Percentiles rank a stretch among this genome's conserved stretches.
Evolutionary conservation across 2,329 filamentous ascomycete genomes (phyloP).

Genomic region (Aspergillus sp.): DNA sequence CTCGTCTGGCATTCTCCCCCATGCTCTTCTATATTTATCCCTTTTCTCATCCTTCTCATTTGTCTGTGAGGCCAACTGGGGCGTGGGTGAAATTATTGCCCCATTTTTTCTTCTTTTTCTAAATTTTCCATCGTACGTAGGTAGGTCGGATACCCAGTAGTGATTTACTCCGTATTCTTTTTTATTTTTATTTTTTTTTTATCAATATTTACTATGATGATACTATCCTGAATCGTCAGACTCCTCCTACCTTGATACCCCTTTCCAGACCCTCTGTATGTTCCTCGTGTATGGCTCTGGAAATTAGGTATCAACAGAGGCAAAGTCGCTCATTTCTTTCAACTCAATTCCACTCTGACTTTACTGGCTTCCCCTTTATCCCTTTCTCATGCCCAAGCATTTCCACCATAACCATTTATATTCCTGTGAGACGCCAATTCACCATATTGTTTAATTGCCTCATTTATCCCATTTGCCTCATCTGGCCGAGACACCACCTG

Average conservation of each 20-base stretch:
- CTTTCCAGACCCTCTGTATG: not conserved
- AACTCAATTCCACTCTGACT: conserved; percentile 2
- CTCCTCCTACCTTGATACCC: not conserved
- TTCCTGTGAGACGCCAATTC: no score
- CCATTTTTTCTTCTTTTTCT: not conserved
- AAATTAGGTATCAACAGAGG: not conserved
- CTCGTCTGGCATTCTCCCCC: conserved; percentile 8
- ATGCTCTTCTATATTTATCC: conserved; percentile 8
- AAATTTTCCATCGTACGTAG: not conserved
- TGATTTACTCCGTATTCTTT: no score
- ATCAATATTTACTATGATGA: conserved; percentile 1
- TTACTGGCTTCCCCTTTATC: not conserved
- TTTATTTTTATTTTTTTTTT: conserved; percentile 2
- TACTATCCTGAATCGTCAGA: not conserved
- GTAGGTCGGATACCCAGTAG: no score
- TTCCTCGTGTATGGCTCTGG: not conserved
- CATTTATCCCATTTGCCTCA: not conserved
- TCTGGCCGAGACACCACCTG: not conserved
- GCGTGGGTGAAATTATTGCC: not conserved
- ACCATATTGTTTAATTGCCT: conserved; percentile 7
- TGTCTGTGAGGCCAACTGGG: no score
- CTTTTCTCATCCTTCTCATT: not conserved
- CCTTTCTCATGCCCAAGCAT: not conserved
- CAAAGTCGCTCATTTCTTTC: conserved; percentile 3
- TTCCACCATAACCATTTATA: no score